A percentile compares a stretch with the other conserved stretches of the same genome.
Conservation (phyloP, 441 rosid species). For the Gossypium trilobum region DNA sequence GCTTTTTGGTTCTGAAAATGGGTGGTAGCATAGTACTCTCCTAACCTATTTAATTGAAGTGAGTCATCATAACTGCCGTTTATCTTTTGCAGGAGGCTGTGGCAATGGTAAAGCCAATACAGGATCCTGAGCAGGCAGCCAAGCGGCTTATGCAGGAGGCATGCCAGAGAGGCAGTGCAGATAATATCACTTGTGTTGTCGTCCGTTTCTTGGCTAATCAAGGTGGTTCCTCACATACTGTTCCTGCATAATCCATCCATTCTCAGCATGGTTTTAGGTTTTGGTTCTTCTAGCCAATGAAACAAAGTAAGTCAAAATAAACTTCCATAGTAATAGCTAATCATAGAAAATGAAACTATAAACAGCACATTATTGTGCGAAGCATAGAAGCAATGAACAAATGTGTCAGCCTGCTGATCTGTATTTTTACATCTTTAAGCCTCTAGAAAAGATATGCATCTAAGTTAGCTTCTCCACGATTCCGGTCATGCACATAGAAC, state of each 20-base stretch:
- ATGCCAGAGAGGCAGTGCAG: conserved; percentile 85
- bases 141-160: conserved; percentile 79
- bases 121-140: conserved; percentile 81
- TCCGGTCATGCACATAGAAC: conserved; percentile 16
- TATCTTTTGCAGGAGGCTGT: conserved; percentile 69
- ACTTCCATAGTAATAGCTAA: conserved; percentile 17
- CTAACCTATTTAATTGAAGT: background rate
- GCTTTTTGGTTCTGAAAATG: background rate
- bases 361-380: conserved; percentile 12
- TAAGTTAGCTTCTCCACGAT: conserved; percentile 18
- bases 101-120: conserved; percentile 51
- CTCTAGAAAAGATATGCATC: conserved; percentile 25
- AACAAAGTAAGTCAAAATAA: conserved; percentile 6
- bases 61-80: background rate
- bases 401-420: conserved; percentile 15
- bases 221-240: conserved; percentile 29
- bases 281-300: conserved; percentile 3
- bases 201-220: conserved; percentile 70
- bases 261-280: background rate
- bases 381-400: conserved; percentile 16
- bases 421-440: conserved; percentile 11
- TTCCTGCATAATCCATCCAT: conserved; percentile 17
- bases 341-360: conserved; percentile 16
- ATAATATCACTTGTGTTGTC: conserved; percentile 87
- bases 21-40: background rate